Conservation (phyloP, 2,329 filamentous ascomycete species). For the Pseudocercospora vitis region DNA sequence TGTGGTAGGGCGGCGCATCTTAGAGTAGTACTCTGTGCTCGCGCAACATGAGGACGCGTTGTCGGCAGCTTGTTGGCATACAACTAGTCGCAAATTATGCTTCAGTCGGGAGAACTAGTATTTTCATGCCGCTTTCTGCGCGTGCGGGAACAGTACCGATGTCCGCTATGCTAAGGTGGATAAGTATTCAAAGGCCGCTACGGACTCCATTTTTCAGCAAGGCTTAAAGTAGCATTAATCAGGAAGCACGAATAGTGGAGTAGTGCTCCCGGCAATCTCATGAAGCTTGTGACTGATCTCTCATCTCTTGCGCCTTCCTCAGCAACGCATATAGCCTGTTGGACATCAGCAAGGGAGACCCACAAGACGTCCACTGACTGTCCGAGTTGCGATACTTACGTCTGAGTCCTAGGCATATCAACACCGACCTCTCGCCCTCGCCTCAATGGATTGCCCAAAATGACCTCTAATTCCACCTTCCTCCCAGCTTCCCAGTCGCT, state of each 20-base stretch:
- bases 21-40: not conserved
- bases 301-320: conserved; percentile 58
- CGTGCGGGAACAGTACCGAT: conserved; percentile 14
- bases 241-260: too few relatives aligned
- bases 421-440: conserved; percentile 62
- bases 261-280: too few relatives aligned
- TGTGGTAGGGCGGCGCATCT: not conserved
- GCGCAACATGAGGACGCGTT: not conserved
- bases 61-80: not conserved
- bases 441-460: conserved; percentile 67
- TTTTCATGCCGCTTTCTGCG: conserved; percentile 26
- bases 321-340: conserved; percentile 67
- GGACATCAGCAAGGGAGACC: too few relatives aligned
- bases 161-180: conserved; percentile 22
- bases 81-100: conserved; percentile 21
- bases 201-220: conserved; percentile 17
- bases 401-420: conserved; percentile 66
- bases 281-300: conserved; percentile 27
- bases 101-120: conserved; percentile 14
- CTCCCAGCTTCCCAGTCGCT: conserved; percentile 67
- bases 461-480: conserved; percentile 69
- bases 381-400: too few relatives aligned
- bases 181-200: conserved; percentile 20
- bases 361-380: too few relatives aligned
- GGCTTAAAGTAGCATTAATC: not conserved